Conservation (phyloP, 139 green algal genomes). For the Auxenochlorella pyrenoidosa region DNA sequence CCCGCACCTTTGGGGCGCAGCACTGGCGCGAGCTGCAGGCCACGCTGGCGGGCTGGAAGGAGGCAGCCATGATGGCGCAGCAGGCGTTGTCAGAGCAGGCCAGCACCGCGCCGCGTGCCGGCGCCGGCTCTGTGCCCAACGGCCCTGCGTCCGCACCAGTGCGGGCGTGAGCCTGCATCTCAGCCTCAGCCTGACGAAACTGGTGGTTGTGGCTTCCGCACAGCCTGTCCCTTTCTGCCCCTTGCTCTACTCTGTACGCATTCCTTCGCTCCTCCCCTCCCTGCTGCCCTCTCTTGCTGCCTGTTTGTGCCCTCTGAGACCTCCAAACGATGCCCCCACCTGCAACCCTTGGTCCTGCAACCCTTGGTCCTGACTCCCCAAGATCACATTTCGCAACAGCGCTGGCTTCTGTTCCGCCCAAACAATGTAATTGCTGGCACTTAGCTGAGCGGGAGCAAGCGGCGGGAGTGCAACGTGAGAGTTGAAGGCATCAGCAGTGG, state of each 20-base stretch:
- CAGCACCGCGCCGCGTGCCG: not conserved
- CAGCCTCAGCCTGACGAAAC: too few relatives aligned
- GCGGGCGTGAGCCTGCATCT: not conserved
- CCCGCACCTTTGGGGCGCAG: constrained; percentile 50
- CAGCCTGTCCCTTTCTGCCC: not conserved
- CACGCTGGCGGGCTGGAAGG: constrained; percentile 55
- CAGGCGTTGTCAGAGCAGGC: not conserved
- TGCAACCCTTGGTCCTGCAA: too few relatives aligned
- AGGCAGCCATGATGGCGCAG: constrained; percentile 20
- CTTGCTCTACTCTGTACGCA: not conserved
- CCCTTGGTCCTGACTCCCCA: not conserved
- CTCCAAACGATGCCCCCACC: not conserved
- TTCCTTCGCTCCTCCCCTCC: not conserved
- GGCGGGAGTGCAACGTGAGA: too few relatives aligned
- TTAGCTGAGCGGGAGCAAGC: too few relatives aligned
- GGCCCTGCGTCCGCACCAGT: not conserved
- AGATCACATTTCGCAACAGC: not conserved
- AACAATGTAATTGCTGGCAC: too few relatives aligned
- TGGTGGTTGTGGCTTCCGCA: not conserved
- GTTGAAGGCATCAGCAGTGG: too few relatives aligned
- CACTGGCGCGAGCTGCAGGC: constrained; percentile 58
- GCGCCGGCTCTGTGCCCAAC: not conserved
- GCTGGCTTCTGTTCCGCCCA: not conserved
- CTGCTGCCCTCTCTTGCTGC: not conserved
- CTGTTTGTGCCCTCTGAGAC: not conserved